Evolutionary conservation across 352 stramenopile genomes (phyloP).

Genomic region (Phytopythium kandeliae): DNA sequence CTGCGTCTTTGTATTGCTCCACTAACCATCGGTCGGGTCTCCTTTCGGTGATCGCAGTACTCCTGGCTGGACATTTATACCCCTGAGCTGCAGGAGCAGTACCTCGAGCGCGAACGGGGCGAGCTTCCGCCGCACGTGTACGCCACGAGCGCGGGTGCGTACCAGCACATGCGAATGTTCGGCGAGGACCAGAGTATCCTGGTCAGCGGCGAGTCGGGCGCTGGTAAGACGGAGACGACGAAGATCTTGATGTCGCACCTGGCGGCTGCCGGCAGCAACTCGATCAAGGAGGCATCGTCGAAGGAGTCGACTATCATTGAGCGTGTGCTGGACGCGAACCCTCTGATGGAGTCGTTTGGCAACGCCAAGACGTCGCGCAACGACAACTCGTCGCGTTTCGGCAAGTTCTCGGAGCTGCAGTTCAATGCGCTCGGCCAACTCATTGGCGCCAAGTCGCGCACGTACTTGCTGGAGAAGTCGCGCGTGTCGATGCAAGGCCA

Average conservation of each 20-base stretch:
- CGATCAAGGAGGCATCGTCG: constrained; percentile 13
- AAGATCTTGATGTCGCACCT: constrained; percentile 97
- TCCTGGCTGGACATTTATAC: constrained; percentile 90
- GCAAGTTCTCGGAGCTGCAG: constrained; percentile 95
- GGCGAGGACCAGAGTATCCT: constrained; percentile 81
- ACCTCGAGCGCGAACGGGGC: constrained; percentile 60
- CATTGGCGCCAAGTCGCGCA: constrained; percentile 75
- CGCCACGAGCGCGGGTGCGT: constrained; percentile 66
- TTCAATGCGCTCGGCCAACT: constrained; percentile 87
- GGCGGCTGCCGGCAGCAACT: constrained; percentile 46
- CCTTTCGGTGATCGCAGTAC: constrained; percentile 52
- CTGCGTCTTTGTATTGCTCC: not conserved
- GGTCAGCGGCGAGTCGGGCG: constrained; percentile 85
- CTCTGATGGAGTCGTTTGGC: constrained; percentile 92
- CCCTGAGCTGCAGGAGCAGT: constrained; percentile 70
- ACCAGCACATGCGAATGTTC: constrained; percentile 82
- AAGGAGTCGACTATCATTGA: constrained; percentile 78
- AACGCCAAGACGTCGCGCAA: constrained; percentile 96
- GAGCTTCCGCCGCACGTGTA: constrained; percentile 82
- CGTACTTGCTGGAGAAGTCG: constrained; percentile 86
- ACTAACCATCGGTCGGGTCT: constrained; percentile 1
- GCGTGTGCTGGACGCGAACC: constrained; percentile 76
- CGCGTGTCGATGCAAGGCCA: constrained; percentile 88
- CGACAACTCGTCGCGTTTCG: constrained; percentile 94
- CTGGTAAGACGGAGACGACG: constrained; percentile 94